Evolutionary conservation across 345 rosid genomes (phyloP).

Genomic region (Moringa oleifera): DNA sequence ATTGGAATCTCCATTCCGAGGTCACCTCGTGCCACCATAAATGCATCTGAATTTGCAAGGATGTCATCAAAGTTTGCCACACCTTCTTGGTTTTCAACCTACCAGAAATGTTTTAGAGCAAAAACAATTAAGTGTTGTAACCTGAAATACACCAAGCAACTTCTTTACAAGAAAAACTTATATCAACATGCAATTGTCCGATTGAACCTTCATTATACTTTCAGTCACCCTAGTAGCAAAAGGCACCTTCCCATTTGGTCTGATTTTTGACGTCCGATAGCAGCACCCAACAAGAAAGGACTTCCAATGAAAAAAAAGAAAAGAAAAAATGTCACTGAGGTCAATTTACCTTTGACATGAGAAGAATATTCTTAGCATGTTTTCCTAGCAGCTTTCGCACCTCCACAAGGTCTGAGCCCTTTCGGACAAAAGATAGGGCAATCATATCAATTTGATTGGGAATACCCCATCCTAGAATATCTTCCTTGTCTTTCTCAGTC

Average conservation of each 20-base stretch:
- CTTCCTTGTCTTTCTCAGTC: slow-evolving; percentile 97
- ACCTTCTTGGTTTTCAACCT: slow-evolving; percentile 99
- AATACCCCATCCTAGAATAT: slow-evolving; percentile 83
- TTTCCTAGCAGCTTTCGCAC: slow-evolving; percentile 78
- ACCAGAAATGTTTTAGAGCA: slow-evolving; percentile 1
- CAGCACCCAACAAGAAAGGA: not conserved
- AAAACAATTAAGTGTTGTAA: not conserved
- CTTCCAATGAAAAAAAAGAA: not conserved
- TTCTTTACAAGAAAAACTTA: not conserved
- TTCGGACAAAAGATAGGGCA: slow-evolving; percentile 90
- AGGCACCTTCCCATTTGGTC: not conserved
- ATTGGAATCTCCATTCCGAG: slow-evolving; percentile 99
- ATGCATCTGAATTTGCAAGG: slow-evolving; percentile 81
- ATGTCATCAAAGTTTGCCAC: slow-evolving; percentile 96
- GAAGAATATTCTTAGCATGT: slow-evolving; percentile 76
- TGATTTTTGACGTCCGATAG: not conserved
- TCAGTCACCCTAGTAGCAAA: not conserved
- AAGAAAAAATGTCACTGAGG: not conserved
- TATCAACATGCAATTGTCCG: too few relatives aligned
- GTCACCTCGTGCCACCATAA: slow-evolving; percentile 98
- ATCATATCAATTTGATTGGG: slow-evolving; percentile 96
- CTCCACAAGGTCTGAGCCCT: slow-evolving; percentile 86
- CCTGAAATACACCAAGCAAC: not conserved
- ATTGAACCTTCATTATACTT: too few relatives aligned
- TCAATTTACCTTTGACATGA: slow-evolving; percentile 89